Evolutionary conservation across 768 basidiomycete genomes (phyloP), one percentile per base, ranked within the genome.

Genomic region (Pleurotus giganteus): DNA sequence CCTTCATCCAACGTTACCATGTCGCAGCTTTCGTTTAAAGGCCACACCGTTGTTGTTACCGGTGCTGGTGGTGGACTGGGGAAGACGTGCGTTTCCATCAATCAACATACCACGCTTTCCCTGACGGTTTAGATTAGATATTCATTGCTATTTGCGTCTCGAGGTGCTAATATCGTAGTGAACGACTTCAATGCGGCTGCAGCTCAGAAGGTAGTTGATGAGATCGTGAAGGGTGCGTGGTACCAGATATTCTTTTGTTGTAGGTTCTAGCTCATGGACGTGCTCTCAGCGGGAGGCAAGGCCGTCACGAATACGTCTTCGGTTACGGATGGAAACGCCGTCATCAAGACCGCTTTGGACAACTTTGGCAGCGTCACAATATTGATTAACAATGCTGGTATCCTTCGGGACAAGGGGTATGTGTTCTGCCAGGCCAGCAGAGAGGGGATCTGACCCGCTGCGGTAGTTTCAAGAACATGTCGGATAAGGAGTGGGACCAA

Each of bases 21-120:
- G 82, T 70, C 80, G 54, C 21, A 51, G 24, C 71, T 87, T 8
- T 89, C 86, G 2, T 96, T 93, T 79, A 85, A 89, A 70, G 86
- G 86, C 54, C 90, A 95, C 52, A 93, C 90, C n/a, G 91, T 94
- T 55, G 82, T 99, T 59, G 75, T 98, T 59, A 99, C 97, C 39
- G 97, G 97, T 43, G 95, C 94, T 39, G 97, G 97, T 12, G 93
- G 94, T 57, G 97, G 97, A 13, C 79, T 99, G 12, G 97, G 97
- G 41, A 88, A 84, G 74, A 82, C 90, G 91, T 98, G 66, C 63
- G 90, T 80, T 31, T 55, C 32, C 41, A 13, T 23, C 42, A 12
- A 31, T 17, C 12, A n/a, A 21, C 4, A 23, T 23, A 11, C 32
- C 17, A n/a, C 6, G 12, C 24, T 19, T 32, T 29, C 26, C 36